phyloP scores from a whole-genome alignment of 2,329 filamentous ascomycete genomes.

The Westerdykella ornata region DNA sequence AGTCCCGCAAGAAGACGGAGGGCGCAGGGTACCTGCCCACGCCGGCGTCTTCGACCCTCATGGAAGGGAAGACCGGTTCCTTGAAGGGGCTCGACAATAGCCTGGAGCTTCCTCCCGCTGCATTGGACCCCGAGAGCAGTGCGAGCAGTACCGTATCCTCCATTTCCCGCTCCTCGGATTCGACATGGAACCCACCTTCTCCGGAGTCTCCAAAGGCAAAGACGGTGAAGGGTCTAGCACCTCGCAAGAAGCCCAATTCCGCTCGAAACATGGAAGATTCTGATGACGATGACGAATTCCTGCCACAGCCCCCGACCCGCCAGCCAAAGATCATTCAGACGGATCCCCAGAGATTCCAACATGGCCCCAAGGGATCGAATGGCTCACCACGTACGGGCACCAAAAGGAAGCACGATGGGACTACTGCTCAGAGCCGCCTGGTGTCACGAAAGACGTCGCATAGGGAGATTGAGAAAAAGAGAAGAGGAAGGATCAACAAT shows the following conservation, averaged over 20 bases:
- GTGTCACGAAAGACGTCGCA: conserved; percentile 94
- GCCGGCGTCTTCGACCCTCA: conserved; percentile 72
- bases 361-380: conserved; percentile 11
- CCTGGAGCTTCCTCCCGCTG: conserved; percentile 72
- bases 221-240: conserved; percentile 22
- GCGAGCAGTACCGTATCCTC: conserved; percentile 44
- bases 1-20: no score
- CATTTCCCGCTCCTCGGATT: conserved; percentile 45
- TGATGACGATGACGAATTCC: conserved; percentile 56
- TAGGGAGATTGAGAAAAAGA: conserved; percentile 81
- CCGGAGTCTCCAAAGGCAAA: conserved; percentile 33
- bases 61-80: conserved; percentile 53
- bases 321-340: conserved; percentile 97
- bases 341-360: conserved; percentile 56
- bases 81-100: conserved; percentile 53
- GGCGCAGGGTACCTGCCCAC: conserved; percentile 59
- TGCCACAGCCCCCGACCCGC: conserved; percentile 86
- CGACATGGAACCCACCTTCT: conserved; percentile 47
- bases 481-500: conserved; percentile 97
- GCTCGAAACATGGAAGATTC: no score
- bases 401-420: conserved; percentile 67
- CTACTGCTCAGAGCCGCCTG: conserved; percentile 83
- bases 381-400: conserved; percentile 29
- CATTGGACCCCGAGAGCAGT: conserved; percentile 47
- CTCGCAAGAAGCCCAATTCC: conserved; percentile 38